Percentiles rank a stretch among this genome's conserved stretches.
These are phyloP conservation scores for Suillus lakei DNA, from an alignment of 768 basidiomycete species.

Conservation along the genomic window DNA sequence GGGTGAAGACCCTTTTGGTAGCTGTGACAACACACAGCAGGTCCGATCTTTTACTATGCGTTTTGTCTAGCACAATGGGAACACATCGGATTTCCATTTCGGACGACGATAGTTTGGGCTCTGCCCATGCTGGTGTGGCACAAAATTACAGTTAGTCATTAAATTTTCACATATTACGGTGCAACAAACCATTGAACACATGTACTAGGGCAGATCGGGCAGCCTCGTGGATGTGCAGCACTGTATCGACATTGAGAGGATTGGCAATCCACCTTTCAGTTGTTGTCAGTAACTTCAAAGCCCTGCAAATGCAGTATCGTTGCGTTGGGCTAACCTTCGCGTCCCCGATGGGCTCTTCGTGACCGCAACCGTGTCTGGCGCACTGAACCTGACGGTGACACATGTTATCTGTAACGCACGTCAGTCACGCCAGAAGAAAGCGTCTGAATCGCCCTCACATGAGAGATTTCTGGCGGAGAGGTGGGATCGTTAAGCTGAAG, in stretches of 20 bases:
- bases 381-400: conserved; percentile 48
- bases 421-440: background rate
- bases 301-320: background rate
- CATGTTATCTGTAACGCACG: conserved; percentile 33
- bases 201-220: conserved; percentile 41
- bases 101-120: conserved; percentile 25
- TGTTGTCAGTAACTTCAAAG: background rate
- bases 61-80: conserved; percentile 24
- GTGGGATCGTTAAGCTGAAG: conserved; percentile 4
- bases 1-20: background rate
- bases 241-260: conserved; percentile 49
- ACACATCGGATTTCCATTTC: conserved; percentile 24
- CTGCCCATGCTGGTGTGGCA: conserved; percentile 23
- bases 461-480: background rate
- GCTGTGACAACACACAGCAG: background rate
- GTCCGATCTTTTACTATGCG: conserved; percentile 10
- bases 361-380: conserved; percentile 43
- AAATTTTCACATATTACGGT: background rate
- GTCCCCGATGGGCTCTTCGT: conserved; percentile 36
- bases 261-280: conserved; percentile 48
- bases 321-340: conserved; percentile 30
- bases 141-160: conserved; percentile 20
- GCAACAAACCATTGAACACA: conserved; percentile 45
- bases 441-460: background rate
- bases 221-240: conserved; percentile 36